These are phyloP conservation scores for Coemansia sp. DNA, from an alignment of 192 early-diverging fungal genomes.

Conservation along the genomic window DNA sequence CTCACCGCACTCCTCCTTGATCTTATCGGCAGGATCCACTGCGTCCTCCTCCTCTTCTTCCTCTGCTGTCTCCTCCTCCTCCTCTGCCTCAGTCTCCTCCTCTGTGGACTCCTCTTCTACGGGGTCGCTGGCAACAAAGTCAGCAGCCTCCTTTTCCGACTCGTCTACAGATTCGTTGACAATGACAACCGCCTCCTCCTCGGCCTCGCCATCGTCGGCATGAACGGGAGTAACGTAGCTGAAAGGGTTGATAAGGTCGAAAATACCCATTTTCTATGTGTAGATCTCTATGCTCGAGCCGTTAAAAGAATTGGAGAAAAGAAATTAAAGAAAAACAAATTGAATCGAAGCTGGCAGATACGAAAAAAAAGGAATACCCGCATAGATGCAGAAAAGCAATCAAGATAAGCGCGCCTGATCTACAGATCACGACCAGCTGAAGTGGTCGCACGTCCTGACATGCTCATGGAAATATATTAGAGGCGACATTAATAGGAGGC, in stretches of 20 bases:
- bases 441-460: neutral
- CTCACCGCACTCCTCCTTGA: slow-evolving; percentile 56
- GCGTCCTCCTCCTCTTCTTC: slow-evolving; percentile 39
- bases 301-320: neutral
- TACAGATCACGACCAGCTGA: neutral
- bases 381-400: neutral
- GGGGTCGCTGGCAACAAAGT: slow-evolving; percentile 35
- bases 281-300: neutral
- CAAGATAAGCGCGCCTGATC: slow-evolving; percentile 7
- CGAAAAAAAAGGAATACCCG: neutral
- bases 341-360: neutral
- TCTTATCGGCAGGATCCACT: slow-evolving; percentile 41
- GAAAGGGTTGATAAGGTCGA: slow-evolving; percentile 52
- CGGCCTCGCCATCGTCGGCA: slow-evolving; percentile 57
- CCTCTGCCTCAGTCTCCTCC: slow-evolving; percentile 16
- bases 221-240: slow-evolving; percentile 66
- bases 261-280: slow-evolving; percentile 39
- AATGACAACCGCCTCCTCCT: neutral
- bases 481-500: neutral
- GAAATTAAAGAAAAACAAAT: neutral
- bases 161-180: slow-evolving; percentile 8
- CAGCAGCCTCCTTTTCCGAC: neutral
- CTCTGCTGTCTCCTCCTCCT: slow-evolving; percentile 18
- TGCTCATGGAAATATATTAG: neutral
- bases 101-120: slow-evolving; percentile 37